Conservation (phyloP, 164 flowering plant genomes). For the Santalum album region DNA sequence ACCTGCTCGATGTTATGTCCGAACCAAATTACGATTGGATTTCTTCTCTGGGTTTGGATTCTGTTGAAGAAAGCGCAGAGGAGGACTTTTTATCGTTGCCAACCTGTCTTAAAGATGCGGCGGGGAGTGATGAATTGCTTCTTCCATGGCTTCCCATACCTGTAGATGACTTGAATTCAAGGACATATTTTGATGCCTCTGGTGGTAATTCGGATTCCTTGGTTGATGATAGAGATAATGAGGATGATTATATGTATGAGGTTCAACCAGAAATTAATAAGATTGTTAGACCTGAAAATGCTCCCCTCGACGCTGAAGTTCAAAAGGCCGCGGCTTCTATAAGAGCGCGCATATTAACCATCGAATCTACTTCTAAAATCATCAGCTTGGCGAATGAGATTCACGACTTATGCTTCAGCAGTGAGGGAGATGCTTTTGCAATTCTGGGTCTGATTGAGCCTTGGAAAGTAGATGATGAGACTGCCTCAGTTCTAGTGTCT, state of each 20-base stretch:
- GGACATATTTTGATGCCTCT: background rate
- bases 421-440: slow-evolving; percentile 19
- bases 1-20: slow-evolving; percentile 53
- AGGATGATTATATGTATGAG: slow-evolving; percentile 17
- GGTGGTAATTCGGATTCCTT: slow-evolving; percentile 9
- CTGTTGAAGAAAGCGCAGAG: slow-evolving; percentile 18
- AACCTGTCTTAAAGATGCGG: slow-evolving; percentile 35
- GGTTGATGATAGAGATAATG: slow-evolving; percentile 13
- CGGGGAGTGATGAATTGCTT: slow-evolving; percentile 14
- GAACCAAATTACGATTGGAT: slow-evolving; percentile 21
- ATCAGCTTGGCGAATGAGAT: slow-evolving; percentile 40
- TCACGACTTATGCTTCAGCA: slow-evolving; percentile 28
- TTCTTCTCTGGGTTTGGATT: slow-evolving; percentile 26
- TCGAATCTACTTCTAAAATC: slow-evolving; percentile 31
- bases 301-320: slow-evolving; percentile 27
- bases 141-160: slow-evolving; percentile 69
- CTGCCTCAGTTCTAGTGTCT: slow-evolving; percentile 40
- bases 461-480: slow-evolving; percentile 66
- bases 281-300: slow-evolving; percentile 9
- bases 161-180: slow-evolving; percentile 21
- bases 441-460: slow-evolving; percentile 54
- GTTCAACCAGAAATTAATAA: slow-evolving; percentile 16
- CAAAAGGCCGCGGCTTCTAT: slow-evolving; percentile 26
- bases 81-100: slow-evolving; percentile 53
- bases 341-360: slow-evolving; percentile 25